Evolutionary conservation across 495 filamentous ascomycete species (phyloP), one percentile per base, ranked within the genome.

Genomic region (Poronia punctata): DNA sequence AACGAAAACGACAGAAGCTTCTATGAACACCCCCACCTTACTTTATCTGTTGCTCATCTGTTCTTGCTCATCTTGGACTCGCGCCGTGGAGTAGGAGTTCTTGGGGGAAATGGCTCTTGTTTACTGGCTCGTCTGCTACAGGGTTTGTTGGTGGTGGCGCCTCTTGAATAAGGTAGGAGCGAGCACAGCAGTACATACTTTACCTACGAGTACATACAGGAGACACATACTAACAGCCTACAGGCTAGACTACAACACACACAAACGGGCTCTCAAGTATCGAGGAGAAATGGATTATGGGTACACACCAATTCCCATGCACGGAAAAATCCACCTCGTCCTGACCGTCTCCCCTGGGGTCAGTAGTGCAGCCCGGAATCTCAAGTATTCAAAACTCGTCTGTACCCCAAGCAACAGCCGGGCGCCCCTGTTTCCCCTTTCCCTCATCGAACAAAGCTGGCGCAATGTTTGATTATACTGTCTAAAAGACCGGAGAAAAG

Each of bases 381-480:
- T 40, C 30, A 39, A 32, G 35, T 50, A 59, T 64, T 70, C 66
- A 70, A 68, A 70, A 70, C 60, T 65, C 45, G 23, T 58, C 60
- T 44, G 59, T 54, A 57, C 60, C 64, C 64, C 58, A 54, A 60
- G 54, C 57, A 56, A 50, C 55, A 48, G 54, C 31, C 40, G 34
- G 42, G 40, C 48, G 44, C 52, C 37, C 50, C 47, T 47, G 46
- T 55, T 54, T 42, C 58, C 50, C 45, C 56, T 56, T 42, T 52
- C 53, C 50, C 57, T 50, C 56, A 70, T 65, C 62, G 64, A 68
- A 61, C 64, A 65, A 59, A 44, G 52, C 50, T 49, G 64, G 50
- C 54, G 61, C 49, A 51, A 70, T 70, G 67, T 56, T 66, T 61
- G 61, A 65, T 55, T 65, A 38, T 43, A 66, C 57, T 57, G 65